These are phyloP conservation scores for Leccinum variicolor DNA, from an alignment of 768 basidiomycete species.

Conservation along the genomic window DNA sequence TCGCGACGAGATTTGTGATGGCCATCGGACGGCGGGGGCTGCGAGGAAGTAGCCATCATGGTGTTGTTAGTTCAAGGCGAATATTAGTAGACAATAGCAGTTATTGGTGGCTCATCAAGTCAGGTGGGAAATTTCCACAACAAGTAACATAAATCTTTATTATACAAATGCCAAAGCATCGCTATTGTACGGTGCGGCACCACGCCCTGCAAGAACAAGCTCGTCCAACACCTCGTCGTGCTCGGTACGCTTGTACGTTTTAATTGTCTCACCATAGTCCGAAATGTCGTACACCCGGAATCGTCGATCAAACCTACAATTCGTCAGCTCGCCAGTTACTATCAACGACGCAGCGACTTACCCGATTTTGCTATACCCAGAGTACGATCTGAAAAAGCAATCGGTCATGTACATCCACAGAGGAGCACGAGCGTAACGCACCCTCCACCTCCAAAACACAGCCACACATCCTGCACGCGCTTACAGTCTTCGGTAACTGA, in stretches of 20 bases:
- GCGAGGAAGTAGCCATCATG: conserved; percentile 24
- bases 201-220: conserved; percentile 55
- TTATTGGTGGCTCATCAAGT: conserved; percentile 9
- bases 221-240: conserved; percentile 64
- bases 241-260: conserved; percentile 82
- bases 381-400: conserved; percentile 56
- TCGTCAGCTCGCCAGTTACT: neutral
- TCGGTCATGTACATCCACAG: neutral
- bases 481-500: conserved; percentile 86
- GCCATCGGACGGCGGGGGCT: conserved; percentile 21
- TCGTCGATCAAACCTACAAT: conserved; percentile 76
- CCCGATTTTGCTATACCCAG: conserved; percentile 79
- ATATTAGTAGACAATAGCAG: no score
- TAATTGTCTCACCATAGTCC: conserved; percentile 88
- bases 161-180: neutral
- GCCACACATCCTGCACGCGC: conserved; percentile 83
- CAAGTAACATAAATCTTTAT: neutral
- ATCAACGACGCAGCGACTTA: conserved; percentile 27
- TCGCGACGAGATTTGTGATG: conserved; percentile 54
- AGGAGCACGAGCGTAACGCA: conserved; percentile 32
- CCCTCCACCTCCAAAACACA: conserved; percentile 88
- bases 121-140: conserved; percentile 18
- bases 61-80: neutral
- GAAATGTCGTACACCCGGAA: conserved; percentile 88
- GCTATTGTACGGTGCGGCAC: conserved; percentile 36